Conservation (phyloP, 2,329 filamentous ascomycete genomes). For the Penicillium crustosum region DNA sequence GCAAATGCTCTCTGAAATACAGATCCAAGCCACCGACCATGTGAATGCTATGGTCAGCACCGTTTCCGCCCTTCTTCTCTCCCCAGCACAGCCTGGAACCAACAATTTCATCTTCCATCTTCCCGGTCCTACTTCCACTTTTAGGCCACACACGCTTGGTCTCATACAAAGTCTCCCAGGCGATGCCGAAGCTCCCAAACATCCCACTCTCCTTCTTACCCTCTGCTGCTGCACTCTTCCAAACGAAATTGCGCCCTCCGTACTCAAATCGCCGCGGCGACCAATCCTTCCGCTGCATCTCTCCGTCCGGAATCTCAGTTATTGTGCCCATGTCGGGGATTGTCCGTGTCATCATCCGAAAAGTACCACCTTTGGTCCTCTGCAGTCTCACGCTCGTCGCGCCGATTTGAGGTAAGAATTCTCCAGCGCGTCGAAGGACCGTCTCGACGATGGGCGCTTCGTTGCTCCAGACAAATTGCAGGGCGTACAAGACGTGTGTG, state of each 20-base stretch:
- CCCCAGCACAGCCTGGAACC: slow-evolving; percentile 17
- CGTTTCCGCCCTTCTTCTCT: slow-evolving; percentile 15
- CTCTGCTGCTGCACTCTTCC: slow-evolving; percentile 14
- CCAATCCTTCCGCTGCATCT: slow-evolving; percentile 14
- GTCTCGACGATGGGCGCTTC: slow-evolving; percentile 16
- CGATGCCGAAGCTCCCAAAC: slow-evolving; percentile 11
- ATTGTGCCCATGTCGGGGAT: slow-evolving; percentile 14
- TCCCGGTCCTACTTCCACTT: slow-evolving; percentile 13
- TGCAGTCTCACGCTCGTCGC: slow-evolving; percentile 14
- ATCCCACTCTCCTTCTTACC: slow-evolving; percentile 11
- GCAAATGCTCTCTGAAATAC: slow-evolving; percentile 20
- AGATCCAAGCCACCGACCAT: slow-evolving; percentile 18
- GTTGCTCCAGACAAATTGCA: slow-evolving; percentile 19
- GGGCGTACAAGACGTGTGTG: slow-evolving; percentile 17
- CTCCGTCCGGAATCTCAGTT: slow-evolving; percentile 16
- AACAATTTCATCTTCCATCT: slow-evolving; percentile 20
- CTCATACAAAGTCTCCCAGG: slow-evolving; percentile 21
- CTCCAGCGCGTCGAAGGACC: slow-evolving; percentile 17
- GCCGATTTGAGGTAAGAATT: slow-evolving; percentile 18
- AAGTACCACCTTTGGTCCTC: slow-evolving; percentile 16
- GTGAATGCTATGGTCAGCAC: slow-evolving; percentile 14
- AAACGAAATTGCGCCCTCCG: slow-evolving; percentile 19
- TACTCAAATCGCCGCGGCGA: slow-evolving; percentile 20
- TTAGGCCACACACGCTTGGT: slow-evolving; percentile 21
- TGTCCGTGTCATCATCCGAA: slow-evolving; percentile 14